Evolutionary conservation across 352 stramenopile species (phyloP).

Genomic region (Globisporangium paroecandrum): DNA sequence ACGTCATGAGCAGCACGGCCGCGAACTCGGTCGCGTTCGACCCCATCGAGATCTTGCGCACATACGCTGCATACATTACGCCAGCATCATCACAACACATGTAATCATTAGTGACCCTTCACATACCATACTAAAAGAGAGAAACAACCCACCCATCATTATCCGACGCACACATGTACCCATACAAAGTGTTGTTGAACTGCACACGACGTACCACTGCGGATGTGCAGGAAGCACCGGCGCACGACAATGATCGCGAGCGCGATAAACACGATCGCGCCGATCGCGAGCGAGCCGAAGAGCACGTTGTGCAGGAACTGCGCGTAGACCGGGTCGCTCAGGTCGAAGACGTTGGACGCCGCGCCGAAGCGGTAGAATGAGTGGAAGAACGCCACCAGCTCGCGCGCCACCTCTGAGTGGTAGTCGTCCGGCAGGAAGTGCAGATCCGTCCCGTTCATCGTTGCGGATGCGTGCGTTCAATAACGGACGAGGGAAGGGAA

Average conservation of each 20-base stretch:
- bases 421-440: constrained; percentile 63
- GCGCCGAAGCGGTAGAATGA: constrained; percentile 73
- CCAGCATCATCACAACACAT: not conserved
- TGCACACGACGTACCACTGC: constrained; percentile 35
- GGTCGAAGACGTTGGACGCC: constrained; percentile 49
- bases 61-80: constrained; percentile 29
- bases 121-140: not conserved
- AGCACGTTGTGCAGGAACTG: constrained; percentile 70
- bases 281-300: constrained; percentile 61
- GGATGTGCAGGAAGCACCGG: constrained; percentile 67
- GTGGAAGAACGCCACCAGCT: constrained; percentile 76
- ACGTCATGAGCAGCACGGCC: constrained; percentile 67
- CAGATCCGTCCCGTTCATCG: constrained; percentile 24
- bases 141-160: not conserved
- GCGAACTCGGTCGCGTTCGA: constrained; percentile 60
- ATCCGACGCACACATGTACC: not conserved
- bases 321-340: constrained; percentile 46
- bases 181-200: not conserved
- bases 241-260: constrained; percentile 68
- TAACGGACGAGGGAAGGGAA: not conserved
- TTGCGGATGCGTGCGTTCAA: not conserved
- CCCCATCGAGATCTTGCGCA: constrained; percentile 37
- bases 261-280: constrained; percentile 55
- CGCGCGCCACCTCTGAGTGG: constrained; percentile 58
- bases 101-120: not conserved